Evolutionary conservation across 192 early-diverging fungal species (phyloP), one percentile per base, ranked within the genome.

Genomic region (Funneliformis mosseae): DNA sequence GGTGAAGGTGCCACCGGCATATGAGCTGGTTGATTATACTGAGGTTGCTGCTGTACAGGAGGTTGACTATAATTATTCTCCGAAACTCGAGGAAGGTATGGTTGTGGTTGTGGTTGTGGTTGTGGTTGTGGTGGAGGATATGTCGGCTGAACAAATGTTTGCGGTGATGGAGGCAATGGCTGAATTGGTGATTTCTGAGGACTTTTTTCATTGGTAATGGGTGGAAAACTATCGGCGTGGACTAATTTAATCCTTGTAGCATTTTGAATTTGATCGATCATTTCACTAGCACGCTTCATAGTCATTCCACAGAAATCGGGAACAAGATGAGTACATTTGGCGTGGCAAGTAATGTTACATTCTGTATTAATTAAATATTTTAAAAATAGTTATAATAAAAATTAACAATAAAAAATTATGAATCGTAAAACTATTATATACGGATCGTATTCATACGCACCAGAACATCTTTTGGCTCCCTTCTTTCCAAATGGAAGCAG

Each of bases 261-360:
- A 25, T 90, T 82, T 80, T 95, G 94, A 80, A 98, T 94, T 74
- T 96, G 95, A 60, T 86, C 84, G 64, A 96, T 83, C 88, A 99
- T 95, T 69, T 94, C 92, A 81, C 92, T 94, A 8, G 97, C 95
- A 88, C 94, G 88, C 67, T 91, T 91, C 88, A 94, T 93, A 12
- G 92, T 91, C 81, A 98, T 88, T 10, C 98, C 98, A 78, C 98
- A 99, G 18, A 97, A 92, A 76, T 96, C 93, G 4, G 98, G 98
- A 23, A 99, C 92, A 67, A 95, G 89, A 71, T 92, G 89, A 72
- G 91, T 88, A 85, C 98, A 99, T 25, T 89, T 89, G 38, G 91
- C 87, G 83, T 99, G 98, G 80, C 95, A 95, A 1, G 92, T 90
- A 50, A 90, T 83, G 63, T 84, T 81, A 87, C 98, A 99, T 87